Percentiles rank a stretch among this genome's conserved stretches.
Evolutionary conservation across 2,329 filamentous ascomycete species (phyloP).

Genomic region (Dactylellina parvicollis): DNA sequence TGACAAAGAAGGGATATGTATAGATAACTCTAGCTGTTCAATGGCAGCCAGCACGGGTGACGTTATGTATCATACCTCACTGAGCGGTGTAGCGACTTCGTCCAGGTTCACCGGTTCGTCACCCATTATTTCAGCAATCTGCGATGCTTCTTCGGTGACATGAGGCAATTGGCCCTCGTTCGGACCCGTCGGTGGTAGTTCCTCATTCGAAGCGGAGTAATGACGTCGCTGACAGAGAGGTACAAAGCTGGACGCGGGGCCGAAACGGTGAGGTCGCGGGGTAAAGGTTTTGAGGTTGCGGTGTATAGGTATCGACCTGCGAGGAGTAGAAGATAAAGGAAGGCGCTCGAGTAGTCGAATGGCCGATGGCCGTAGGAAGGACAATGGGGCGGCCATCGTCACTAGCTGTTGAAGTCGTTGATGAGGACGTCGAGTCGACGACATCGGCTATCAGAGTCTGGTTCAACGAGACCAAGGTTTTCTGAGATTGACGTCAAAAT

Average conservation of each 20-base stretch:
- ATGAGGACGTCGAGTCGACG: neutral
- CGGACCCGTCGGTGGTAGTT: constrained; percentile 6
- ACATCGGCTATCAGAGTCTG: too few species aligned
- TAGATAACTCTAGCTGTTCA: neutral
- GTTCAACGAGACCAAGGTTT: too few species aligned
- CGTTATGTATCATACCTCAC: constrained; percentile 32
- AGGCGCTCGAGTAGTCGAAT: constrained; percentile 30
- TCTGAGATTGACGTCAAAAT: too few species aligned
- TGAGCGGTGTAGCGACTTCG: constrained; percentile 44
- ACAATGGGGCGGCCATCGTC: constrained; percentile 36
- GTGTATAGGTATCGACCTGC: constrained; percentile 13
- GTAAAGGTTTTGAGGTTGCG: constrained; percentile 34
- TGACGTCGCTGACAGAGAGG: constrained; percentile 31
- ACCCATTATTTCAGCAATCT: constrained; percentile 43
- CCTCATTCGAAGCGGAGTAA: constrained; percentile 21
- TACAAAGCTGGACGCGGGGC: constrained; percentile 15
- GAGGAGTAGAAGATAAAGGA: constrained; percentile 7
- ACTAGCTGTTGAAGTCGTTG: neutral
- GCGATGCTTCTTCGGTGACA: constrained; percentile 39
- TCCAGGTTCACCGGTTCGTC: constrained; percentile 42
- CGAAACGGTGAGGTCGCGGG: constrained; percentile 24
- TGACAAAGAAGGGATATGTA: neutral
- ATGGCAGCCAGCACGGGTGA: neutral
- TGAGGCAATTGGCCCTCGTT: constrained; percentile 16
- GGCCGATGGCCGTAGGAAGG: constrained; percentile 33